Evolutionary conservation across 805 yeast genomes (phyloP).

Genomic region (Candida argentea): DNA sequence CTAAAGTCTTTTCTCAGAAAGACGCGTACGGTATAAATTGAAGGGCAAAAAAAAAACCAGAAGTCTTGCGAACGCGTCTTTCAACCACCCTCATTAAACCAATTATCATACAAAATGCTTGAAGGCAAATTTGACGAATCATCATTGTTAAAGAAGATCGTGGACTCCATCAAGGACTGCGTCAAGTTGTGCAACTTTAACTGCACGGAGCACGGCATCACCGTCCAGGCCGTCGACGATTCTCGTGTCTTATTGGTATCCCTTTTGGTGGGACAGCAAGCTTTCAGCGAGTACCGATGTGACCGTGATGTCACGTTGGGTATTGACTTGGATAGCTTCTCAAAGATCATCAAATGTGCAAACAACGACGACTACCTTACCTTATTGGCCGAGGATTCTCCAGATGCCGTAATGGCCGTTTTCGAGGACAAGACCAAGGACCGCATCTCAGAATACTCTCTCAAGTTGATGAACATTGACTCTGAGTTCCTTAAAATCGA

Average conservation of each 20-base stretch:
- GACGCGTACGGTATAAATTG: too few species aligned
- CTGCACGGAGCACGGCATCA: conserved; percentile 90
- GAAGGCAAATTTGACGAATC: conserved; percentile 97
- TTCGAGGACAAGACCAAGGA: conserved; percentile 91
- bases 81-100: too few species aligned
- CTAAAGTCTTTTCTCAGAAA: too few species aligned
- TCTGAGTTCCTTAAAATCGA: conserved; percentile 90
- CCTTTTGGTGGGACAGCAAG: conserved; percentile 75
- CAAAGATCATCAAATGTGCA: conserved; percentile 86
- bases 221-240: conserved; percentile 96
- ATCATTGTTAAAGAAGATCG: conserved; percentile 77
- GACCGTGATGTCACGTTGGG: conserved; percentile 91
- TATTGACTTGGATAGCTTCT: conserved; percentile 75
- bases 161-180: conserved; percentile 90
- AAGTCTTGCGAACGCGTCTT: too few species aligned
- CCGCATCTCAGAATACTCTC: conserved; percentile 81
- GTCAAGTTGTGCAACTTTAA: conserved; percentile 94
- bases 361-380: conserved; percentile 83
- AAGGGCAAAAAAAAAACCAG: too few species aligned
- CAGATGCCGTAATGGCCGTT: conserved; percentile 63
- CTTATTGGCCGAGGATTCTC: conserved; percentile 74
- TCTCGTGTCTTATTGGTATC: conserved; percentile 91
- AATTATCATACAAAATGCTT: conserved; percentile 69
- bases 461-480: conserved; percentile 93
- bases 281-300: conserved; percentile 88